Percentiles rank a stretch among this genome's conserved stretches.
Evolutionary conservation across 441 rosid species (phyloP).

Genomic region (Melastoma candidum): DNA sequence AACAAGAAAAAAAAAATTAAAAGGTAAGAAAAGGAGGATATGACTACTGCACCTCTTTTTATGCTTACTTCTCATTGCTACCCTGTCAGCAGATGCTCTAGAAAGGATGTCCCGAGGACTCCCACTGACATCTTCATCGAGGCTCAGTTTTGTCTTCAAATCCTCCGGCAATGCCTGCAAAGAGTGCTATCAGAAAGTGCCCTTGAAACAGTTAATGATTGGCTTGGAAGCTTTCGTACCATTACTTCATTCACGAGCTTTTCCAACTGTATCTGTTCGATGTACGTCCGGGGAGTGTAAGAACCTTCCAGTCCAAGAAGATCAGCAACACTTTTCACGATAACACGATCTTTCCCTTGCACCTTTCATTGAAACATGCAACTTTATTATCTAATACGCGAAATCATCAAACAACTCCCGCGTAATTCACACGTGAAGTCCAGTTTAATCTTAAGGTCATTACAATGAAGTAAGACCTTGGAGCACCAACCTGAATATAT

Average conservation of each 20-base stretch:
- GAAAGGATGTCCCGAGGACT: slow-evolving; percentile 79
- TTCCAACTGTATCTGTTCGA: slow-evolving; percentile 93
- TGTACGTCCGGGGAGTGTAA: slow-evolving; percentile 80
- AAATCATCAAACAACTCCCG: too few relatives aligned
- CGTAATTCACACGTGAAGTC: too few relatives aligned
- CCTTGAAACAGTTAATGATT: slow-evolving; percentile 10
- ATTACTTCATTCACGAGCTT: slow-evolving; percentile 82
- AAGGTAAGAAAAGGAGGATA: slow-evolving; percentile 3
- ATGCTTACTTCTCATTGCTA: slow-evolving; percentile 63
- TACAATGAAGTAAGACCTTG: too few relatives aligned
- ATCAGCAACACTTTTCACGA: slow-evolving; percentile 57
- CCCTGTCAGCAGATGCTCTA: slow-evolving; percentile 62
- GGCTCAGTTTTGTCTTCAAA: slow-evolving; percentile 70
- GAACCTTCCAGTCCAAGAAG: slow-evolving; percentile 89
- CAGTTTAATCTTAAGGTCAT: too few relatives aligned
- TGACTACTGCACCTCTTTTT: slow-evolving; percentile 44
- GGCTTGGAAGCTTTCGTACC: slow-evolving; percentile 42
- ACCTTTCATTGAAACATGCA: slow-evolving; percentile 38
- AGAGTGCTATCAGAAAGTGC: slow-evolving; percentile 16
- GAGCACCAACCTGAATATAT: slow-evolving; percentile 67
- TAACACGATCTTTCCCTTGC: slow-evolving; percentile 84
- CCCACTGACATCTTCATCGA: slow-evolving; percentile 69
- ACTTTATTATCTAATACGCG: background rate
- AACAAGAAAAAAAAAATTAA: slow-evolving; percentile 9
- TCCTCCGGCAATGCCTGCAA: slow-evolving; percentile 87